These are phyloP conservation scores for Circinella minor DNA, from an alignment of 371 early-diverging fungal genomes.

Conservation along the genomic window DNA sequence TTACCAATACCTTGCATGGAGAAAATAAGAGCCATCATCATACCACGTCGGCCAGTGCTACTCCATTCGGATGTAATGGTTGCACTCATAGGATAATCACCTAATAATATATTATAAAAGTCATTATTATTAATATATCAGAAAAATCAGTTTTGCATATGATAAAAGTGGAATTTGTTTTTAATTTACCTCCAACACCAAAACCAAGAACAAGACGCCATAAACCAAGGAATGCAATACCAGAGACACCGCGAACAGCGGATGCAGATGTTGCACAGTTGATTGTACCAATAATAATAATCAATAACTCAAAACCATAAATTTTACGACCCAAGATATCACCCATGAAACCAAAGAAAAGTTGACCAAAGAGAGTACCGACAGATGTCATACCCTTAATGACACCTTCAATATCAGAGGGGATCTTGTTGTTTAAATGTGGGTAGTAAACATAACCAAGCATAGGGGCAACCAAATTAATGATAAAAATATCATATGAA, in stretches of 20 bases:
- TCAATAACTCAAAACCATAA: slow-evolving; percentile 87
- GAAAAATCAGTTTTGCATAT: not conserved
- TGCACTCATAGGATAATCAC: slow-evolving; percentile 88
- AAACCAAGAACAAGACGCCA: slow-evolving; percentile 88
- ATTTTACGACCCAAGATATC: slow-evolving; percentile 86
- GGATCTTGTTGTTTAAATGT: slow-evolving; percentile 57
- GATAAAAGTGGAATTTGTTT: not conserved
- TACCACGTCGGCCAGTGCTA: slow-evolving; percentile 67
- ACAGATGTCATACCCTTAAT: slow-evolving; percentile 83
- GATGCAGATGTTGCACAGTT: slow-evolving; percentile 79
- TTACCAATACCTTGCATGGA: slow-evolving; percentile 94
- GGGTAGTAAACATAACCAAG: slow-evolving; percentile 77
- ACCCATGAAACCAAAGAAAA: slow-evolving; percentile 85
- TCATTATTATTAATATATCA: not conserved
- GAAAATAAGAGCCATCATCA: slow-evolving; percentile 81
- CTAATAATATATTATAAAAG: slow-evolving; percentile 1
- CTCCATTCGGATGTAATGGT: slow-evolving; percentile 90
- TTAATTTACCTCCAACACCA: slow-evolving; percentile 74
- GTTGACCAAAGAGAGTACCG: slow-evolving; percentile 86
- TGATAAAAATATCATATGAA: slow-evolving; percentile 88
- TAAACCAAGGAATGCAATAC: slow-evolving; percentile 75
- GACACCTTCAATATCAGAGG: slow-evolving; percentile 68
- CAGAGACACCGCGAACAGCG: slow-evolving; percentile 67
- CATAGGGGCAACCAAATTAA: slow-evolving; percentile 81
- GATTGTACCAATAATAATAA: slow-evolving; percentile 79